Evolutionary conservation across 495 filamentous ascomycete genomes (phyloP), one percentile per base, ranked within the genome.

Genomic region (Sphaerosporella brunnea): DNA sequence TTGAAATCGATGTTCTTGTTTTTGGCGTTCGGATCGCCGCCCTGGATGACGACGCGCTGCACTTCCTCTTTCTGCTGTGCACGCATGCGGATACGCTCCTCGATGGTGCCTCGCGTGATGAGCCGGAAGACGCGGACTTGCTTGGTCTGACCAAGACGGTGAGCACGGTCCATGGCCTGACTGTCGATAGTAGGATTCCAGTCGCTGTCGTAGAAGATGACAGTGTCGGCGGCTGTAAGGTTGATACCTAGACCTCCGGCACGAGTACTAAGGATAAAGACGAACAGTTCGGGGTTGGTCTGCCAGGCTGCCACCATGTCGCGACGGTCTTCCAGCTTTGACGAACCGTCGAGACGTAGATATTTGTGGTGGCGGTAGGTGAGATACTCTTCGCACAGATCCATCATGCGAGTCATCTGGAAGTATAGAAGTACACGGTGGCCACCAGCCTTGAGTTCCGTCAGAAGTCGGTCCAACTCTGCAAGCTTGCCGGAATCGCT

Each of bases 391-490:
- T 99, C 90, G 80, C 95, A 95, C 28, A 99, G 68, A 59, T 99
- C 90, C 60, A 99, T 96, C 90, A 99, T 99, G 55, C 82, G 79
- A n/a, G 90, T 99, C 90, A 99, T 99, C 67, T 99, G 90, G 79
- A 99, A 99, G 69, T 99, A 99, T n/a, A 99, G 69, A 5, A 99
- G 74, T 15, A 99, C 90, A 57, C 90, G 86, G 56, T 99, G 90
- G 36, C 82, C 82, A 36, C 78, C 82, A 45, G 87, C 78, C 69
- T 96, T 99, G 47, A 99, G 75, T 56, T 85, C 70, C 37, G 78
- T 76, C 23, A 99, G 70, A 19, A 99, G 73, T 46, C 83, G 70
- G 64, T 99, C 90, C 21, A 99, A 71, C 56, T 85, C 85, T 26
- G 84, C 84, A 42, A 99, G 73, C 63, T 99, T 99, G 53, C 90